These are phyloP conservation scores for Dactylorhiza incarnata DNA, from an alignment of 106 monocot genomes.

Conservation along the genomic window DNA sequence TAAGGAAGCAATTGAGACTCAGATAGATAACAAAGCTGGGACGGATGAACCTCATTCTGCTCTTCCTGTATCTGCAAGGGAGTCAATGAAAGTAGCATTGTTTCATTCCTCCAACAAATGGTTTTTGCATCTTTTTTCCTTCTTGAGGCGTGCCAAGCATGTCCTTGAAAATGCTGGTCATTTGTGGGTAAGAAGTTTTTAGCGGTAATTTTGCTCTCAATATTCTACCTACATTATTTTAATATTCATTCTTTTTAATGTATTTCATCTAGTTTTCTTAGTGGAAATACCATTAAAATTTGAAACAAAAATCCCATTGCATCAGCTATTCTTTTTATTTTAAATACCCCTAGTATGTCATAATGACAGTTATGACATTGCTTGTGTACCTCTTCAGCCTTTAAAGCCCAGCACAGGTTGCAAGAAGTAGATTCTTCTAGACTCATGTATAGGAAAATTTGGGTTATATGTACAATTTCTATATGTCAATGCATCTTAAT, in stretches of 20 bases:
- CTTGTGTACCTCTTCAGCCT: not conserved
- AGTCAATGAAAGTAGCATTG: constrained; percentile 44
- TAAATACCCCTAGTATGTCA: not conserved
- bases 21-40: constrained; percentile 29
- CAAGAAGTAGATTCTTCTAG: not conserved
- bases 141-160: constrained; percentile 38
- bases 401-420: not conserved
- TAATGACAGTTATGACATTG: not conserved
- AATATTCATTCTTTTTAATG: not conserved
- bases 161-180: constrained; percentile 16
- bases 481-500: not conserved
- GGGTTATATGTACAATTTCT: too few relatives aligned
- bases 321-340: not conserved
- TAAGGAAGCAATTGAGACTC: constrained; percentile 55
- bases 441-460: too few relatives aligned
- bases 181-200: constrained; percentile 58
- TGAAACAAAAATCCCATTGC: not conserved
- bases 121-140: constrained; percentile 24
- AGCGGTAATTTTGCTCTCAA: not conserved
- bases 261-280: not conserved
- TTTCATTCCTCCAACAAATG: constrained; percentile 39
- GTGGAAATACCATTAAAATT: not conserved
- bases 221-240: not conserved
- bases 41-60: constrained; percentile 16
- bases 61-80: constrained; percentile 32